Evolutionary conservation across 2,329 filamentous ascomycete species (phyloP).

Genomic region (Cladosporium sp.): DNA sequence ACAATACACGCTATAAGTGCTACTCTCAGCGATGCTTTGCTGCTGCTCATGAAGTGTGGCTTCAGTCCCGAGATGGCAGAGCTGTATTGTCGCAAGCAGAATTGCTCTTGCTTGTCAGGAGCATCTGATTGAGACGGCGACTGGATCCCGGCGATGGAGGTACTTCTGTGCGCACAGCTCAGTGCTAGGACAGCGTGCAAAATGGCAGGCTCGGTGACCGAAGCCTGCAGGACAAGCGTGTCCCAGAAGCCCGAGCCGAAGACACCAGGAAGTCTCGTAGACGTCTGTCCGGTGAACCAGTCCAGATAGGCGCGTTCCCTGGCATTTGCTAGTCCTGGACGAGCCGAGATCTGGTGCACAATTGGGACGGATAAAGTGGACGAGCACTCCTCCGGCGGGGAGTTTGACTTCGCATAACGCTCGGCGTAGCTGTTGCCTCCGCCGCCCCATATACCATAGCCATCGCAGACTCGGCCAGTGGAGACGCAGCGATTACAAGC

Average conservation of each 20-base stretch:
- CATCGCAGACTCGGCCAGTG: constrained; percentile 44
- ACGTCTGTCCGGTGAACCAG: constrained; percentile 48
- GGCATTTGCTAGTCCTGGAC: constrained; percentile 18
- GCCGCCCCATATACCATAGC: constrained; percentile 49
- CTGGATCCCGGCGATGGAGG: constrained; percentile 29
- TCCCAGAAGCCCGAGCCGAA: constrained; percentile 44
- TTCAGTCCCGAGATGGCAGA: constrained; percentile 44
- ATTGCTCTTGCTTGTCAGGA: constrained; percentile 34
- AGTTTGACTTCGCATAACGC: constrained; percentile 24
- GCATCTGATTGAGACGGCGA: constrained; percentile 21
- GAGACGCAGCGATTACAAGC: constrained; percentile 41
- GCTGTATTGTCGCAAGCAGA: constrained; percentile 44
- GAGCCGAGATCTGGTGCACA: constrained; percentile 21
- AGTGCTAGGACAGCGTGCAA: constrained; percentile 48
- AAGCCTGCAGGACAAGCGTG: constrained; percentile 44
- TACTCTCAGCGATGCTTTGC: constrained; percentile 38
- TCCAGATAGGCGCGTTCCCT: constrained; percentile 42
- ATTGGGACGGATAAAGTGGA: constrained; percentile 26
- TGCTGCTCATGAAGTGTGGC: constrained; percentile 30
- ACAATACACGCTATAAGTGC: constrained; percentile 47
- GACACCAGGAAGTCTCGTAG: constrained; percentile 39
- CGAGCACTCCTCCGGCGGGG: constrained; percentile 22
- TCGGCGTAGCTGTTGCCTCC: constrained; percentile 31
- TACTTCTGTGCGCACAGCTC: constrained; percentile 38
- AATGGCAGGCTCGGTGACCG: constrained; percentile 43